Evolutionary conservation across 2,329 filamentous ascomycete species (phyloP), one percentile per base, ranked within the genome.

Genomic region (Helminthosporium solani): DNA sequence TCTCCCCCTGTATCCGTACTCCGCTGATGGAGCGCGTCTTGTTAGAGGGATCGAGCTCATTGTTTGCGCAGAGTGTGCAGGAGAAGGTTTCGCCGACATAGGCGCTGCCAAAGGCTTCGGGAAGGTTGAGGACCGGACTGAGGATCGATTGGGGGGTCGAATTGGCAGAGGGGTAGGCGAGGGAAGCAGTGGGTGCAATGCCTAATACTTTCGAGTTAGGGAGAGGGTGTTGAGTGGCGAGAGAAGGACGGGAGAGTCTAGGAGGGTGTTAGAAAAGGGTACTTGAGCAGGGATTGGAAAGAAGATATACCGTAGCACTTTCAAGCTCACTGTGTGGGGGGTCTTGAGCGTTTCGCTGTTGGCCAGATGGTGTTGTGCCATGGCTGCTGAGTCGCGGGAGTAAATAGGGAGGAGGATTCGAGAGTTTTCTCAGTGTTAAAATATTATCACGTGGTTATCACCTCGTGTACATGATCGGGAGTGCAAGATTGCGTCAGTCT

Each of bases 1-100:
- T 95, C 72, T 96, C 91, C 0, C 91, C 94, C 45, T 88, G 82
- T 60, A 97, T 89, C 44, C 84, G 82, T 42, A 96, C 86, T 46
- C 87, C 87, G 52, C 83, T 86, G 33, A 95, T 84, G 36, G 73
- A 73, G 49, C 73, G 70, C 7, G 66, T 71, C 3, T 68, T 64
- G 37, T 71, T 64, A 1, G 52, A 44, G 33, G 70, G 54, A 16
- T 68, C 59, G 1, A 84, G 71, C 64, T 97, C 92, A 67, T 96
- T 92, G 75, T 96, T 96, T n/a, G 88, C 91, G 73, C 91, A 96
- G 18, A 97, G 79, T 1, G 92, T 96, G 72, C 94, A 99, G 54
- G 86, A 86, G 72, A 99, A 97, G 0, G 86, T 90, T 74, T 97
- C 91, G 60, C 94, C 94, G 16, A 97, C 92, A 68, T 96, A 96